A percentile compares a stretch with the other conserved stretches of the same genome.
Conservation (phyloP, 2,329 filamentous ascomycete genomes). For the Didymella arachidicola region DNA sequence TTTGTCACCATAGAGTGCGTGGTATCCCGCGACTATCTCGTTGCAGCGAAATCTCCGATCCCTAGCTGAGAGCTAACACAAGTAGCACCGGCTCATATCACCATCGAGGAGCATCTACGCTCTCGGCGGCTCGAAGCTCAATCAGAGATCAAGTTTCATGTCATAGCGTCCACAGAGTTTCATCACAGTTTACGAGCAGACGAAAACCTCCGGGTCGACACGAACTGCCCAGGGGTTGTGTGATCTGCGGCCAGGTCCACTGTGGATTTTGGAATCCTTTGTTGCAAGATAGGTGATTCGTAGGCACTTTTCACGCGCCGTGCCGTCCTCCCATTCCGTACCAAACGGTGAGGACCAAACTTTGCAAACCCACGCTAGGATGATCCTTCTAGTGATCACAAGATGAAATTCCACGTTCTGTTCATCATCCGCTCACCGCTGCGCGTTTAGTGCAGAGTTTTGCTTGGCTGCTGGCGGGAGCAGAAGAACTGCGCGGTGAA, state of each 20-base stretch:
- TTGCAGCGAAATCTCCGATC: slow-evolving; percentile 25
- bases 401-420: background rate
- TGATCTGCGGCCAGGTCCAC: slow-evolving; percentile 37
- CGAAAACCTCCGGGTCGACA: background rate
- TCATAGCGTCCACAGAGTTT: slow-evolving; percentile 5
- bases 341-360: slow-evolving; percentile 29
- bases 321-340: slow-evolving; percentile 40
- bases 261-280: slow-evolving; percentile 22
- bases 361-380: slow-evolving; percentile 6
- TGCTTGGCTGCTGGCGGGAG: slow-evolving; percentile 12
- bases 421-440: slow-evolving; percentile 13
- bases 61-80: slow-evolving; percentile 6
- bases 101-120: background rate
- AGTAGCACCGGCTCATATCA: background rate
- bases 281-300: slow-evolving; percentile 36
- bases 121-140: slow-evolving; percentile 14
- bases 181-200: background rate
- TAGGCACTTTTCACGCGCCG: slow-evolving; percentile 35
- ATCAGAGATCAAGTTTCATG: slow-evolving; percentile 5
- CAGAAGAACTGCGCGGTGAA: background rate
- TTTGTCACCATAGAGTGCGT: slow-evolving; percentile 7
- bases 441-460: slow-evolving; percentile 25
- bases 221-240: slow-evolving; percentile 11
- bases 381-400: background rate
- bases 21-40: slow-evolving; percentile 22